A percentile compares a stretch with the other conserved stretches of the same genome.
phyloP scores from a whole-genome alignment of 192 early-diverging fungal genomes.

The Gonapodya sp. region DNA sequence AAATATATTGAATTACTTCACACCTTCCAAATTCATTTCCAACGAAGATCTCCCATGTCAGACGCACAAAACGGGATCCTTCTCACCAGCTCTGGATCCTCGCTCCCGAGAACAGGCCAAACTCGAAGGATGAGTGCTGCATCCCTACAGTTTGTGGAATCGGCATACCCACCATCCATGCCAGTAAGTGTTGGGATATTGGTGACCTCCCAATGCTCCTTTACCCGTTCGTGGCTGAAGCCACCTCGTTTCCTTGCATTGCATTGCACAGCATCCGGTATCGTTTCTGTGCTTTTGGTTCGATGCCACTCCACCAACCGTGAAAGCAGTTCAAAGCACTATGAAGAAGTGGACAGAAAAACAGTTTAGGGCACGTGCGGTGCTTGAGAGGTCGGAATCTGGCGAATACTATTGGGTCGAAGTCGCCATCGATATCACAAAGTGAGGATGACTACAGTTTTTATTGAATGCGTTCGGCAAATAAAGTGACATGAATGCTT shows the following conservation, averaged over 20 bases:
- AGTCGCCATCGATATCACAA: not conserved
- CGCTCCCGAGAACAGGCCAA: not conserved
- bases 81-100: not conserved
- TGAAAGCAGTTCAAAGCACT: not conserved
- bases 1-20: too few relatives aligned
- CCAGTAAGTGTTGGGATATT: not conserved
- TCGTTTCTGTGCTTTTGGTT: not conserved
- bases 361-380: not conserved
- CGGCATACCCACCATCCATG: not conserved
- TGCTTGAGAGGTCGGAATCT: not conserved
- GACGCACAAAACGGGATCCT: not conserved
- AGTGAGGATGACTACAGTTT: not conserved
- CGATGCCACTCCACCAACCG: not conserved
- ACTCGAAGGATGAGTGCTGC: not conserved
- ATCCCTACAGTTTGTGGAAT: not conserved
- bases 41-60: not conserved
- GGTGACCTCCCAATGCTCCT: not conserved
- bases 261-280: not conserved
- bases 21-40: not conserved
- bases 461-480: not conserved
- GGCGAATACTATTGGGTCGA: not conserved
- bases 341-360: not conserved
- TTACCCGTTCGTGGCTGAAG: too few relatives aligned
- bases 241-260: too few relatives aligned
- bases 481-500: not conserved